phyloP scores from a whole-genome alignment of 257 asterid species.

The Oldenlandia corymbosa region DNA sequence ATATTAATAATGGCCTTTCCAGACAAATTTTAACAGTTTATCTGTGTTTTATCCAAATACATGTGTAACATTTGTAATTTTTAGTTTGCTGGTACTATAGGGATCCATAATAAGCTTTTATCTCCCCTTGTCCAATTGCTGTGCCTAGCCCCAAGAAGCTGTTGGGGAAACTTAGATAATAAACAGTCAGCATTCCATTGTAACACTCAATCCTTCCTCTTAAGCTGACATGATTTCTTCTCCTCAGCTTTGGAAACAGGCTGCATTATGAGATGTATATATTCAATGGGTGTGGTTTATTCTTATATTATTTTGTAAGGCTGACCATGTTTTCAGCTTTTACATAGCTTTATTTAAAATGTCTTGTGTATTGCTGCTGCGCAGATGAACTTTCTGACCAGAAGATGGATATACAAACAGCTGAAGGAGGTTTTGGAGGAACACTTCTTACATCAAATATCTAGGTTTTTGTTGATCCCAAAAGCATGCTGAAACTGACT shows the following conservation, averaged over 20 bases:
- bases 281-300: background rate
- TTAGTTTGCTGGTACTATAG: background rate
- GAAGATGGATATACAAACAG: slow-evolving; percentile 42
- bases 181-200: background rate
- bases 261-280: background rate
- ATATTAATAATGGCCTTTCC: background rate
- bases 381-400: slow-evolving; percentile 84
- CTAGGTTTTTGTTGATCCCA: slow-evolving; percentile 49
- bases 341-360: slow-evolving; percentile 4
- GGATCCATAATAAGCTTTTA: background rate
- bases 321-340: background rate
- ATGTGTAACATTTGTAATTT: background rate
- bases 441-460: slow-evolving; percentile 80
- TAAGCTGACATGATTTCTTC: background rate
- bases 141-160: background rate
- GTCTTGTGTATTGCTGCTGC: slow-evolving; percentile 19
- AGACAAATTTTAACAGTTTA: background rate
- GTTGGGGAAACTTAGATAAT: background rate
- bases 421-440: slow-evolving; percentile 93
- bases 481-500: slow-evolving; percentile 57
- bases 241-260: background rate
- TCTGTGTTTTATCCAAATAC: background rate
- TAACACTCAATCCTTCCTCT: background rate
- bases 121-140: background rate
- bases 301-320: background rate